phyloP scores from a whole-genome alignment of 2,329 filamentous ascomycete species.

The Apiospora sp. region DNA sequence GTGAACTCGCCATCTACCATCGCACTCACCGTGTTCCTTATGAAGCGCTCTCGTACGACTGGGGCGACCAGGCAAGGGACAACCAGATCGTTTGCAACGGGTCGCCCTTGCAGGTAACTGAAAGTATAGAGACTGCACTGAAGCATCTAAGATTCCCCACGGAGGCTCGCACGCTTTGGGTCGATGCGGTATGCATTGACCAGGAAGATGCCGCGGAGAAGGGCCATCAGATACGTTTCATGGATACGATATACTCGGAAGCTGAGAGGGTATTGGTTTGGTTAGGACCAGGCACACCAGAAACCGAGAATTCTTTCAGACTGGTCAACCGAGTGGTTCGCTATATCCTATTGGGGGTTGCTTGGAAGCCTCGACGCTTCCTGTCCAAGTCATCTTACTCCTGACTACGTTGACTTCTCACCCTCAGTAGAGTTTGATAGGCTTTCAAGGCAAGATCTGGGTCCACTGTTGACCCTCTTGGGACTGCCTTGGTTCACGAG shows the following conservation, averaged over 20 bases:
- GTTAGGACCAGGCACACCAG: neutral
- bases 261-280: neutral
- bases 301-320: neutral
- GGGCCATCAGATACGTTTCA: slow-evolving; percentile 20
- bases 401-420: neutral
- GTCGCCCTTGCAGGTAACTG: neutral
- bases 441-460: neutral
- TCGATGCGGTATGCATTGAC: slow-evolving; percentile 28
- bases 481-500: neutral
- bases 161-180: slow-evolving; percentile 32
- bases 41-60: neutral
- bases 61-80: neutral
- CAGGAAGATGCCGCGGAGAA: slow-evolving; percentile 24
- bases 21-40: neutral
- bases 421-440: neutral
- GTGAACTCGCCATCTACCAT: neutral
- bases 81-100: neutral
- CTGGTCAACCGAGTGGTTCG: neutral
- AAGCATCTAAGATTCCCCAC: neutral
- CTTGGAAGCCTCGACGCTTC: neutral
- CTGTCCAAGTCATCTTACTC: neutral
- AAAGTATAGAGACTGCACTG: neutral
- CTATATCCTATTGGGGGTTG: neutral
- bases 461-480: neutral
- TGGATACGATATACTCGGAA: slow-evolving; percentile 30